phyloP scores from a whole-genome alignment of 176 grass and related monocot genomes.

The Thalia dealbata region DNA sequence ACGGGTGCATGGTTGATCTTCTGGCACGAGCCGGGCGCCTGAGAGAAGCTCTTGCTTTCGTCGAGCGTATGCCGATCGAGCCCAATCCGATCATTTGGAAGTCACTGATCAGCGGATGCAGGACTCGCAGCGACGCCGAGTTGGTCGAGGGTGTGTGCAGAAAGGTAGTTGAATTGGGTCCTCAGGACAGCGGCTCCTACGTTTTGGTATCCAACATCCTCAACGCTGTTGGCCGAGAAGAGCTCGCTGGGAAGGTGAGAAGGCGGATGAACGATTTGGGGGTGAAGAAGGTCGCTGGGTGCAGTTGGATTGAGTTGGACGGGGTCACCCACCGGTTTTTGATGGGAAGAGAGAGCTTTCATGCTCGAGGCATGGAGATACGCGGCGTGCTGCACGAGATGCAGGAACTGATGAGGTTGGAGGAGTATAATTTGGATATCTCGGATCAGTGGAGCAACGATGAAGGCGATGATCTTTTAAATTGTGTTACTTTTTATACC shows the following conservation, averaged over 20 bases:
- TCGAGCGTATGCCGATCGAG: conserved; percentile 9
- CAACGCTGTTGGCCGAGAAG: conserved; percentile 3
- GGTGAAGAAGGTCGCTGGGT: conserved; percentile 17
- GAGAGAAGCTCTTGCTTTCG: conserved; percentile 14
- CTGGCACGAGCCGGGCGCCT: conserved; percentile 3
- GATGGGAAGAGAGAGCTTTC: conserved; percentile 18
- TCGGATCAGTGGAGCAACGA: not conserved
- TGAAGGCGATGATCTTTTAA: not conserved
- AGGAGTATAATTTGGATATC: not conserved
- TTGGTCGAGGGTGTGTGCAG: conserved; percentile 4
- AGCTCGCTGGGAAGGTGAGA: conserved; percentile 11
- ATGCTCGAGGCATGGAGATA: conserved; percentile 15
- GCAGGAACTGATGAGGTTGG: conserved; percentile 2
- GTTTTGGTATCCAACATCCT: conserved; percentile 7
- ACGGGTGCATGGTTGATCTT: conserved; percentile 21
- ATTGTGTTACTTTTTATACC: too few species aligned
- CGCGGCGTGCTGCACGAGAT: conserved; percentile 1
- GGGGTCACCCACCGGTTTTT: conserved; percentile 17
- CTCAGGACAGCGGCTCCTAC: conserved; percentile 11
- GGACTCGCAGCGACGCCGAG: conserved; percentile 12
- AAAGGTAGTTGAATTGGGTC: conserved; percentile 12
- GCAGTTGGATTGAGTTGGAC: conserved; percentile 19
- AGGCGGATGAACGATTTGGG: conserved; percentile 19
- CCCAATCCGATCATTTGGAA: conserved; percentile 19
- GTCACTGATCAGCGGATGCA: conserved; percentile 14